phyloP scores from a whole-genome alignment of 352 stramenopile genomes.

The Phytophthora nicotianae region DNA sequence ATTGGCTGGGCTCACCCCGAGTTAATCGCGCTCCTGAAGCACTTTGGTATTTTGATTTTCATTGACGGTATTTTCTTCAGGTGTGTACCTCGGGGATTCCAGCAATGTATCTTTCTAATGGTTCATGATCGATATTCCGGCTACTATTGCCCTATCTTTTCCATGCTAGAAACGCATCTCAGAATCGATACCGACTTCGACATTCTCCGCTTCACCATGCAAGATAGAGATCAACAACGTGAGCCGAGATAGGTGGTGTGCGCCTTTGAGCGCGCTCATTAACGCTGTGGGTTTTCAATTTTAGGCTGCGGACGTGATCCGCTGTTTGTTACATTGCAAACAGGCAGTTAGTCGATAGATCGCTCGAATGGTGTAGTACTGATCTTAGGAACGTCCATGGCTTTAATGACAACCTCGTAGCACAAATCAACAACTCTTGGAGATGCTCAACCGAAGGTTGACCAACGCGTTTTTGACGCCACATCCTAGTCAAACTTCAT shows the following conservation, averaged over 20 bases:
- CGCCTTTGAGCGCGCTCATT: not conserved
- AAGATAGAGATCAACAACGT: not conserved
- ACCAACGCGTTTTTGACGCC: too few species aligned
- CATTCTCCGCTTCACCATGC: not conserved
- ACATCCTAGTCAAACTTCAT: too few species aligned
- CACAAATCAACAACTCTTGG: too few species aligned
- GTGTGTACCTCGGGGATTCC: not conserved
- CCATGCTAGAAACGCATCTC: not conserved
- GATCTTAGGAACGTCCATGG: too few species aligned
- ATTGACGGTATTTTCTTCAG: not conserved
- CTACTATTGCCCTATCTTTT: not conserved
- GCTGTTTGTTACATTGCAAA: constrained; percentile 1
- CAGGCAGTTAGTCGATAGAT: not conserved
- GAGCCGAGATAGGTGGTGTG: not conserved
- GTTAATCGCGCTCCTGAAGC: too few species aligned
- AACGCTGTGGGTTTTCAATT: not conserved
- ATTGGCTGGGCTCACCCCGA: too few species aligned
- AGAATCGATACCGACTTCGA: not conserved
- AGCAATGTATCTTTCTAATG: not conserved
- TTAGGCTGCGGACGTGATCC: not conserved
- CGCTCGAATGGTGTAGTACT: too few species aligned
- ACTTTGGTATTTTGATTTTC: too few species aligned
- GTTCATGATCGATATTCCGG: not conserved
- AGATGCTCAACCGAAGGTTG: too few species aligned
- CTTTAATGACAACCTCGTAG: too few species aligned